Conservation (phyloP, 371 early-diverging fungal species). For the Rhizopus stolonifer region DNA sequence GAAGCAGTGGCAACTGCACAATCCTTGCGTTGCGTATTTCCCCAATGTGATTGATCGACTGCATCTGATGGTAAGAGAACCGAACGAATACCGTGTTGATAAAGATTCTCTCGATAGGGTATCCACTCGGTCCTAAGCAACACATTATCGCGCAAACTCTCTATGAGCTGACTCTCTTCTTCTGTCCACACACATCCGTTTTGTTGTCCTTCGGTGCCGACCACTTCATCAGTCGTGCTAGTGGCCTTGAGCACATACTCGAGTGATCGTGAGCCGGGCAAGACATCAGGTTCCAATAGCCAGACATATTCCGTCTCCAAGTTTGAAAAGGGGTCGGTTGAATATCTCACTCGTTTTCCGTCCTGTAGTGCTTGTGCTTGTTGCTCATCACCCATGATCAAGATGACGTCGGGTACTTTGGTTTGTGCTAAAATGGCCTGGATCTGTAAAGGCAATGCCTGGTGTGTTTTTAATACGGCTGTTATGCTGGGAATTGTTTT, state of each 20-base stretch:
- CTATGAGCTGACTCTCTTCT: constrained; percentile 27
- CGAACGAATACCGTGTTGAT: constrained; percentile 32
- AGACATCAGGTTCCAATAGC: constrained; percentile 46
- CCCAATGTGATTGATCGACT: constrained; percentile 23
- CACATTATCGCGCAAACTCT: constrained; percentile 39
- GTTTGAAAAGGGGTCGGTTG: constrained; percentile 32
- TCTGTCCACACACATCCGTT: constrained; percentile 7
- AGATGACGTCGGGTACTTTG: constrained; percentile 49
- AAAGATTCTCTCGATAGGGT: constrained; percentile 12
- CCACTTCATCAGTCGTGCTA: constrained; percentile 48
- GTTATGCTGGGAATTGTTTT: constrained; percentile 28
- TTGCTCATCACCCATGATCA: constrained; percentile 42
- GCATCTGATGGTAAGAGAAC: constrained; percentile 36
- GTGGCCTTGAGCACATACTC: constrained; percentile 47
- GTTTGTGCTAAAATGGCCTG: constrained; percentile 51
- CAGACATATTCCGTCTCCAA: constrained; percentile 49
- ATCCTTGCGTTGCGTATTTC: constrained; percentile 9
- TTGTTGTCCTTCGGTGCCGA: constrained; percentile 27
- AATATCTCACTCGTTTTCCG: neutral
- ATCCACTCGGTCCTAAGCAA: constrained; percentile 43
- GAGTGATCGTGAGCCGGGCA: constrained; percentile 48
- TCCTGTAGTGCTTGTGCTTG: constrained; percentile 1
- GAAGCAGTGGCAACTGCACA: neutral
- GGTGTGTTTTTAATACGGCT: constrained; percentile 44
- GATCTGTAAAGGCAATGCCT: constrained; percentile 41